Percentiles rank a stretch among this genome's conserved stretches.
Conservation (phyloP, 2,329 filamentous ascomycete genomes). For the Aspergillus hortae region DNA sequence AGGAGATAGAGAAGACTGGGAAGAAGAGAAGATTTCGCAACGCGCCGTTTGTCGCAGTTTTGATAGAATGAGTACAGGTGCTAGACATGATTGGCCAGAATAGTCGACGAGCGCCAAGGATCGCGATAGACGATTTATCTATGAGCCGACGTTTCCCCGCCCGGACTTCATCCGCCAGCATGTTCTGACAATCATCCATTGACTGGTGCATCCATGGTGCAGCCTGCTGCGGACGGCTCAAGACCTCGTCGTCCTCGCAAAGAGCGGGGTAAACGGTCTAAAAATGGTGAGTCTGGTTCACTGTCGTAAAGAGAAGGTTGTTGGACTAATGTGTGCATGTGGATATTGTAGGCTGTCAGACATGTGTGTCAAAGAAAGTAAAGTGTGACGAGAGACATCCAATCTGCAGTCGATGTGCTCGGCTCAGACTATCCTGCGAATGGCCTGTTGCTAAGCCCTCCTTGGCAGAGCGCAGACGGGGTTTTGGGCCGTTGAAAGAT, state of each 20-base stretch:
- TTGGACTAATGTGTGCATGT: too few species aligned
- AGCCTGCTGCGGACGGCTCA: not conserved
- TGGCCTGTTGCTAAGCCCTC: constrained; percentile 6
- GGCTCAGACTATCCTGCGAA: constrained; percentile 6
- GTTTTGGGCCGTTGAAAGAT: constrained; percentile 10
- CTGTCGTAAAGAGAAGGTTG: too few species aligned
- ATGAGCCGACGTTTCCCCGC: too few species aligned
- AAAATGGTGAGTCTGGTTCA: constrained; percentile 4
- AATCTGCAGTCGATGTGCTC: constrained; percentile 5
- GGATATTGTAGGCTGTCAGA: constrained; percentile 6
- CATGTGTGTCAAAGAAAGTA: constrained; percentile 8
- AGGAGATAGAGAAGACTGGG: too few species aligned
- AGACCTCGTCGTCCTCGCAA: constrained; percentile 5
- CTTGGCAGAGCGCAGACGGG: constrained; percentile 7
- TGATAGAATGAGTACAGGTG: not conserved
- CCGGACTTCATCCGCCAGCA: too few species aligned
- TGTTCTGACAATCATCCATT: not conserved
- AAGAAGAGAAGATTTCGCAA: too few species aligned
- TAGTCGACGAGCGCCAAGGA: constrained; percentile 3
- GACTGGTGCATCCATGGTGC: not conserved
- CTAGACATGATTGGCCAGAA: constrained; percentile 3
- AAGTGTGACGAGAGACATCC: constrained; percentile 11
- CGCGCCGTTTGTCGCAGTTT: too few species aligned
- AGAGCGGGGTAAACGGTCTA: constrained; percentile 7
- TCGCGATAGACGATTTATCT: not conserved